A percentile compares a stretch with the other conserved stretches of the same genome.
Conservation (phyloP, 2,329 filamentous ascomycete species). For the Colletotrichum australisinense region DNA sequence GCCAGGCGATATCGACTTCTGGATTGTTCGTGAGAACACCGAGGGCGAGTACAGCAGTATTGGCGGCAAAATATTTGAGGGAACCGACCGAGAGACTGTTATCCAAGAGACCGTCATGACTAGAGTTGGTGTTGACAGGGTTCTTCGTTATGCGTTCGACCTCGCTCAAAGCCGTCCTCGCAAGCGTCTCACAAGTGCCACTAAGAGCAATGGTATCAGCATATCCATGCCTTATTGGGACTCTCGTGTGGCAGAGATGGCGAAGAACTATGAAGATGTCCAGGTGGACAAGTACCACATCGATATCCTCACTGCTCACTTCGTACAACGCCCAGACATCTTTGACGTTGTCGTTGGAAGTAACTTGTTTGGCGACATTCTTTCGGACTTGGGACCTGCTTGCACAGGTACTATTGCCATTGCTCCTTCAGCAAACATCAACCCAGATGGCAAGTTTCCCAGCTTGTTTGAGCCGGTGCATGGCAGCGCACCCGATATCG, state of each 20-base stretch:
- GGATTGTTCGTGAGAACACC: constrained; percentile 74
- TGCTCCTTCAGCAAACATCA: constrained; percentile 76
- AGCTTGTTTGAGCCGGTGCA: constrained; percentile 79
- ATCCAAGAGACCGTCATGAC: constrained; percentile 75
- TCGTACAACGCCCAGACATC: constrained; percentile 69
- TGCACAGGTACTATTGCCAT: constrained; percentile 79
- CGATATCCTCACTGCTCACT: constrained; percentile 74
- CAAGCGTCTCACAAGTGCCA: constrained; percentile 71
- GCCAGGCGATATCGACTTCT: constrained; percentile 70
- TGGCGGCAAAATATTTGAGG: constrained; percentile 69
- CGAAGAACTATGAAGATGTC: constrained; percentile 69
- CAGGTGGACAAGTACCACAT: constrained; percentile 74
- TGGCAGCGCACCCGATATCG: constrained; percentile 79
- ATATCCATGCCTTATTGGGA: constrained; percentile 79
- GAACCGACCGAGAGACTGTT: constrained; percentile 68
- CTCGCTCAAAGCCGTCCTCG: constrained; percentile 65
- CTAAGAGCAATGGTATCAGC: constrained; percentile 74
- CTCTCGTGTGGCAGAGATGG: constrained; percentile 66
- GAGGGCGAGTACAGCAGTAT: constrained; percentile 76
- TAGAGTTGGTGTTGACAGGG: constrained; percentile 66
- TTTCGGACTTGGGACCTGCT: constrained; percentile 77
- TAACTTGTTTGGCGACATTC: constrained; percentile 73
- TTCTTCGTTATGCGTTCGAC: constrained; percentile 74
- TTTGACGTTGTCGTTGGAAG: constrained; percentile 74
- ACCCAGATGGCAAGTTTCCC: constrained; percentile 65